A percentile compares a stretch with the other conserved stretches of the same genome.
phyloP scores from a whole-genome alignment of 305 asterid genomes.

The Fraxinus xanthoxyloides region DNA sequence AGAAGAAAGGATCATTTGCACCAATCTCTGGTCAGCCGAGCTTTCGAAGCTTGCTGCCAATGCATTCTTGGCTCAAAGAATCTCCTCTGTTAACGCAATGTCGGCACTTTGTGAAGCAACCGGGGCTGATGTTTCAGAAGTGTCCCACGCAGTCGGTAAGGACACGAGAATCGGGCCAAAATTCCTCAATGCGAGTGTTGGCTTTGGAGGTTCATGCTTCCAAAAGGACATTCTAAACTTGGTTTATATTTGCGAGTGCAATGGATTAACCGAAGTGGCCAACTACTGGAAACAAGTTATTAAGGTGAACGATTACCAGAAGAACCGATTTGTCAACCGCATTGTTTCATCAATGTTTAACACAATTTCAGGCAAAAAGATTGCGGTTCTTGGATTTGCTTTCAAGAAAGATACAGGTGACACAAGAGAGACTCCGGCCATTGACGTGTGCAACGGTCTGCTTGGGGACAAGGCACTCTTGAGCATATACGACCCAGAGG shows the following conservation, averaged over 20 bases:
- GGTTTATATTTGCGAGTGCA: constrained; percentile 58
- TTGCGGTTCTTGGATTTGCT: constrained; percentile 42
- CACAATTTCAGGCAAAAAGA: constrained; percentile 42
- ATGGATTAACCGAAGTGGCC: constrained; percentile 51
- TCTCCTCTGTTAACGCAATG: constrained; percentile 48
- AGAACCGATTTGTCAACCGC: constrained; percentile 35
- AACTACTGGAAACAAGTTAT: constrained; percentile 61
- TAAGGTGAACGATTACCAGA: constrained; percentile 56
- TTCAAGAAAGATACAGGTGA: constrained; percentile 54
- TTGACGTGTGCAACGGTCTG: constrained; percentile 52
- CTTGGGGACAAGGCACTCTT: constrained; percentile 43
- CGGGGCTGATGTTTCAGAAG: constrained; percentile 48
- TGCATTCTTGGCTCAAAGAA: constrained; percentile 50
- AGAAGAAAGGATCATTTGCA: constrained; percentile 37
- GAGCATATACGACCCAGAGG: constrained; percentile 59
- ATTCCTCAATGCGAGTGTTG: constrained; percentile 55
- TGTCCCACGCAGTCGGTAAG: constrained; percentile 44
- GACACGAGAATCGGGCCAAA: constrained; percentile 55
- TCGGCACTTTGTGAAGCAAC: constrained; percentile 51
- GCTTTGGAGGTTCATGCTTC: constrained; percentile 55
- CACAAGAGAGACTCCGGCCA: constrained; percentile 57
- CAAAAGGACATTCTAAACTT: constrained; percentile 50
- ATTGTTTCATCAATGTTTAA: constrained; percentile 48
- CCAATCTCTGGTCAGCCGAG: constrained; percentile 52
- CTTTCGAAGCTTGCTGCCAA: constrained; percentile 49